phyloP scores from a whole-genome alignment of 225 moss, liverwort and hornwort genomes.

The Asterella californica region DNA sequence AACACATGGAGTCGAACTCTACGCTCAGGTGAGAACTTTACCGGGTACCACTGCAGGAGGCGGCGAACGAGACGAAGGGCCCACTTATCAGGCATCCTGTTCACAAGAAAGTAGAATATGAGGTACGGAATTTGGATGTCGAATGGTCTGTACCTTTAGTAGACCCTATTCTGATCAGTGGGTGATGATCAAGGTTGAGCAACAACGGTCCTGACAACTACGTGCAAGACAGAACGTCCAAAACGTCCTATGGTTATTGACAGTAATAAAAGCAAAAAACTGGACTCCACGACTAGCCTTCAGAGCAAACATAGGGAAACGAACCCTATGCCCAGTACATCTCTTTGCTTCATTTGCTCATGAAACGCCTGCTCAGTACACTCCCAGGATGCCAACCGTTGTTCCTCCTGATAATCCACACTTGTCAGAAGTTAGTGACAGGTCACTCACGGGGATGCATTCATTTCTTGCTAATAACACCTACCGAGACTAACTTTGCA shows the following conservation, averaged over 20 bases:
- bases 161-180: not conserved
- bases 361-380: slow-evolving; percentile 73
- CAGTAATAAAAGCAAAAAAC: not conserved
- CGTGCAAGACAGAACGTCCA: not conserved
- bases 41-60: slow-evolving; percentile 77
- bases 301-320: not conserved
- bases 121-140: not conserved
- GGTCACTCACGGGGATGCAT: too few relatives aligned
- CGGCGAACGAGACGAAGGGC: slow-evolving; percentile 71
- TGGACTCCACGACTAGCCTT: not conserved
- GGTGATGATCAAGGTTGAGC: not conserved
- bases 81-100: slow-evolving; percentile 67
- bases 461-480: not conserved
- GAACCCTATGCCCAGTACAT: slow-evolving; percentile 66
- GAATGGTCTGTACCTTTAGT: not conserved
- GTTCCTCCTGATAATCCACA: slow-evolving; percentile 42
- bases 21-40: not conserved
- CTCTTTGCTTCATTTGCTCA: slow-evolving; percentile 71
- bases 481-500: not conserved
- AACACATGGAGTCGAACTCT: not conserved
- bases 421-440: not conserved
- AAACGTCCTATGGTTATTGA: not conserved
- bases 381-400: slow-evolving; percentile 70
- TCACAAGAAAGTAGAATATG: slow-evolving; percentile 3
- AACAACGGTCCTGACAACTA: not conserved